These are phyloP conservation scores for Rubia tinctorum DNA, from an alignment of 305 asterid genomes.

Conservation along the genomic window DNA sequence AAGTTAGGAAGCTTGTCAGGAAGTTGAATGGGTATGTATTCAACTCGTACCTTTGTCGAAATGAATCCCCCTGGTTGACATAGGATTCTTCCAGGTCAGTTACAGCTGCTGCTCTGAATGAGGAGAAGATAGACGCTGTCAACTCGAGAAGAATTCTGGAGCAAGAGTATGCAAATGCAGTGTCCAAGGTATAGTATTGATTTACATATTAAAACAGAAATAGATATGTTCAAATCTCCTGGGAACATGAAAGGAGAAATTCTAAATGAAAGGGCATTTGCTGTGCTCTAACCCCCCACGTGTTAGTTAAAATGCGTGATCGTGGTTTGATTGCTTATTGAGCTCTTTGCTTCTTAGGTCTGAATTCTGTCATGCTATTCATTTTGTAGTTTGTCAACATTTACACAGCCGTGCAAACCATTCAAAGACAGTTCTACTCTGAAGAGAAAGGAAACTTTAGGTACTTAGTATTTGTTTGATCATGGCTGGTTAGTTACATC, in stretches of 20 bases:
- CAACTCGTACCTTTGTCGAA: background rate
- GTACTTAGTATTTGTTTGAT: constrained; percentile 29
- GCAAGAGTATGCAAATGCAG: constrained; percentile 42
- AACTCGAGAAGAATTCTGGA: constrained; percentile 42
- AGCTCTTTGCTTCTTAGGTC: constrained; percentile 9
- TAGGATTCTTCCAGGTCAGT: constrained; percentile 58
- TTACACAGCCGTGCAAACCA: constrained; percentile 57
- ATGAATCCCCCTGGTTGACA: constrained; percentile 20
- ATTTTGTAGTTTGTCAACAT: constrained; percentile 48
- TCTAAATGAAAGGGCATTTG: background rate
- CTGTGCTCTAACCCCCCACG: background rate
- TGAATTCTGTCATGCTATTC: background rate
- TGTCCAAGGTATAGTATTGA: constrained; percentile 46
- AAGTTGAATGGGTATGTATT: constrained; percentile 49
- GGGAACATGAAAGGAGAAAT: background rate
- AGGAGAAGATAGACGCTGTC: constrained; percentile 35
- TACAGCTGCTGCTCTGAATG: constrained; percentile 21
- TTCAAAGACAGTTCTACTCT: constrained; percentile 43
- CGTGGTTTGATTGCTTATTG: background rate
- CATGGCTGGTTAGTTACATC: background rate
- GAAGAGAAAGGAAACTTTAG: constrained; percentile 42
- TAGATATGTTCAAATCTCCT: background rate
- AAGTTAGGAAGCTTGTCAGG: constrained; percentile 46
- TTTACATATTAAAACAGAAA: background rate
- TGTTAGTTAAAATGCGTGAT: background rate